Conservation (phyloP, 2,329 filamentous ascomycete species). For the Eutypa lata region DNA sequence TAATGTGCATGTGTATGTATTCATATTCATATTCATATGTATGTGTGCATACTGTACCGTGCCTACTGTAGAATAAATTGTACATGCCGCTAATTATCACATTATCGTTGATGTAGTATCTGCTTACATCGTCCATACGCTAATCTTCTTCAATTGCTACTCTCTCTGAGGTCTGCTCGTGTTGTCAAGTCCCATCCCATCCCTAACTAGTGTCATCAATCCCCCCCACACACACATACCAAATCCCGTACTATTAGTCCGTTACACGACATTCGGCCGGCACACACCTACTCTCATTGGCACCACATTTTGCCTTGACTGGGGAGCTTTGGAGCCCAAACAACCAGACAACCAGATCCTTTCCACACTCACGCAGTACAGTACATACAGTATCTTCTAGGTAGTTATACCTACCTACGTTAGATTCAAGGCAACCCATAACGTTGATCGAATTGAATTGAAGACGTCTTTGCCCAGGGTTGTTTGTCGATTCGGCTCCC, state of each 20-base stretch:
- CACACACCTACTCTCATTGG: not conserved
- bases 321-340: not conserved
- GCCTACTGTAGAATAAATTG: not conserved
- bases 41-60: too few species aligned
- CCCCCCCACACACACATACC: not conserved
- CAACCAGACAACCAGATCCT: not conserved
- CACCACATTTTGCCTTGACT: not conserved
- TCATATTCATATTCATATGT: too few species aligned
- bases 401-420: too few species aligned
- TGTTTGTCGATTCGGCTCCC: not conserved
- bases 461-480: not conserved
- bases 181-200: too few species aligned
- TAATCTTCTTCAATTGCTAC: too few species aligned
- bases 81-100: not conserved
- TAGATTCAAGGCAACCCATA: not conserved
- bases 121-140: not conserved
- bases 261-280: constrained; percentile 1
- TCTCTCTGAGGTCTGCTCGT: not conserved
- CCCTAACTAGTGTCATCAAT: not conserved
- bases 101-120: too few species aligned
- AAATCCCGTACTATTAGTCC: not conserved
- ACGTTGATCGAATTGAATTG: not conserved
- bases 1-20: too few species aligned
- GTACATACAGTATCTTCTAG: too few species aligned
- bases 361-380: too few species aligned